Percentiles rank a stretch among this genome's conserved stretches.
These are phyloP conservation scores for Annulohypoxylon bovei DNA, from an alignment of 495 filamentous ascomycete genomes.

Conservation along the genomic window DNA sequence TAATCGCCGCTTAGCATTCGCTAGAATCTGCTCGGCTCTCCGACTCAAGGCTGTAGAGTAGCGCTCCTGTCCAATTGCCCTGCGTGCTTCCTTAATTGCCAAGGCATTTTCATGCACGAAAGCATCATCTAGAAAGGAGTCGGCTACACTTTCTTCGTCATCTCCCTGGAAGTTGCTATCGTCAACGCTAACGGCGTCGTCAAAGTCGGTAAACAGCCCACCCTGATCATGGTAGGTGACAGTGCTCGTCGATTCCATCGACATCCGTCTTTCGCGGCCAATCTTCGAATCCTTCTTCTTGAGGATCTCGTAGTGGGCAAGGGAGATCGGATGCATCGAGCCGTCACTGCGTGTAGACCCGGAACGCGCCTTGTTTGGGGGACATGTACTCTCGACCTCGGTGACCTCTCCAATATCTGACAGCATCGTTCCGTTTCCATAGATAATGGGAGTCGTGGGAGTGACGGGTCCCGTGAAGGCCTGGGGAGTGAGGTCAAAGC, in stretches of 20 bases:
- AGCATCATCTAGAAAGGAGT: slow-evolving; percentile 57
- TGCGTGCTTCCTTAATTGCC: slow-evolving; percentile 19
- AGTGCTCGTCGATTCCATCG: slow-evolving; percentile 62
- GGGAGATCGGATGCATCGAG: slow-evolving; percentile 34
- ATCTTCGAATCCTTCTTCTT: slow-evolving; percentile 53
- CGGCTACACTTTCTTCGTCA: slow-evolving; percentile 67
- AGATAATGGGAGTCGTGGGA: slow-evolving; percentile 67
- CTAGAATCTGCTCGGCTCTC: slow-evolving; percentile 85
- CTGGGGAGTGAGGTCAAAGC: slow-evolving; percentile 49
- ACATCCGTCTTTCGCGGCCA: slow-evolving; percentile 52
- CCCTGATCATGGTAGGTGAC: slow-evolving; percentile 58
- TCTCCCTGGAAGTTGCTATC: slow-evolving; percentile 68
- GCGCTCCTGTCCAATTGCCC: slow-evolving; percentile 27
- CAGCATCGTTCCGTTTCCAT: slow-evolving; percentile 69
- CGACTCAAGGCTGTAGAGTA: slow-evolving; percentile 81
- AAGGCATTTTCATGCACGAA: slow-evolving; percentile 28
- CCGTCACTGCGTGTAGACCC: slow-evolving; percentile 37
- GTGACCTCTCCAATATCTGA: slow-evolving; percentile 80
- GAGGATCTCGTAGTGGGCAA: slow-evolving; percentile 43
- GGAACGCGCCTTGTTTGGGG: slow-evolving; percentile 37
- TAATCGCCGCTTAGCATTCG: slow-evolving; percentile 87
- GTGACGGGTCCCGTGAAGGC: slow-evolving; percentile 63
- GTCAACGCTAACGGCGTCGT: slow-evolving; percentile 64
- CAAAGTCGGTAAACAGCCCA: slow-evolving; percentile 62
- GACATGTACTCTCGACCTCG: slow-evolving; percentile 63